Evolutionary conservation across 2,329 filamentous ascomycete genomes (phyloP), one percentile per base, ranked within the genome.

Genomic region (Chaetomium sp.): DNA sequence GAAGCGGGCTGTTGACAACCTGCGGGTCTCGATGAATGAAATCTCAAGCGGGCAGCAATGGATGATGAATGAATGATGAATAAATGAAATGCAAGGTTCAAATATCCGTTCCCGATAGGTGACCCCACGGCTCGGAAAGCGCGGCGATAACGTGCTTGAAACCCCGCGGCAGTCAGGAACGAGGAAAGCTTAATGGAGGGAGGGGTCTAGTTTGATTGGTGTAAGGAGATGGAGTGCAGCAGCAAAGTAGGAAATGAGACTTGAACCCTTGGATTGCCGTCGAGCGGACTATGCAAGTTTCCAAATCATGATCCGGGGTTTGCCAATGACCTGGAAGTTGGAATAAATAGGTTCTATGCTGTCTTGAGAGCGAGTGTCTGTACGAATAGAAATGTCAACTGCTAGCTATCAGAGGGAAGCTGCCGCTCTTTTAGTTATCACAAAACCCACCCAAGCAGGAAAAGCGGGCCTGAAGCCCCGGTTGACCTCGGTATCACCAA

Each of bases 141-240:
- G 21, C 53, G 53, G 53, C 53, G 53, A 35, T 56, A 56, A 13
- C 29, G 31, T 38, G n/a, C n/a, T n/a, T n/a, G 16, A 19, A 33
- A 21, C 29, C 53, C 53, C 29, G 27, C 38, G 53, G 25, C 29
- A 27, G 23, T 51, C 49, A 51, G 16, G 38, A 13, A 13, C 33
- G 33, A 29, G 27, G 27, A 42, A 42, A 42, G 38, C 38, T 42
- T 42, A 33, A 33, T 33, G 1, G n/a, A 42, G 19, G 35, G 35
- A n/a, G 16, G 38, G 38, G 16, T 19, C 19, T 7, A 2, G 33
- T 35, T n/a, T 42, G 16, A 42, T 42, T 42, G 38, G 38, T 5
- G 5, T 19, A 42, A 16, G 19, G 38, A 16, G 13, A 16, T 16
- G 3, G 13, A 35, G 3, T 29, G 27, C 3, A 29, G n/a, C n/a